Evolutionary conservation across 805 yeast genomes (phyloP), one percentile per base, ranked within the genome.

Genomic region (Candida takata): DNA sequence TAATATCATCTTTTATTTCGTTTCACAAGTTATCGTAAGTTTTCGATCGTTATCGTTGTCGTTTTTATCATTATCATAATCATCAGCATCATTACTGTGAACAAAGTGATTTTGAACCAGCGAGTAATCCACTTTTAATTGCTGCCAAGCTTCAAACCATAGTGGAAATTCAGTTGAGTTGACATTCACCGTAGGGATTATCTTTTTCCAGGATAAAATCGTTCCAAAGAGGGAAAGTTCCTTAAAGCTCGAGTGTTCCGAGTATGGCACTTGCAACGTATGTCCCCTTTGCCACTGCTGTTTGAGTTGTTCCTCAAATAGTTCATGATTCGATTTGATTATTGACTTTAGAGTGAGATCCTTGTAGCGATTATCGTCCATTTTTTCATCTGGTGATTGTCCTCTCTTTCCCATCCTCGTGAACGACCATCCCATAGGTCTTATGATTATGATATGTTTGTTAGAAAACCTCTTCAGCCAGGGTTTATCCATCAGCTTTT

Each of bases 401-500:
- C n/a, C 9, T n/a, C 23, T 37, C 24, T 17, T 41, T 10, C 24
- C 29, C 24, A 37, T 38, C 16, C 57, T 55, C 12, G 64, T 51
- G 54, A 72, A 81, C 2, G 86, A 69, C 97, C 97, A 92, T 0
- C 97, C 97, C 0, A 97, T 87, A 0, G 97, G 97, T 34, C 75
- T 65, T 24, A 84, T 64, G 0, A 84, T 95, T n/a, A 83, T 65
- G 28, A 85, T 68, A 19, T 45, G 43, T 20, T 38, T 41, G 28
- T 36, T 37, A 9, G 39, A 32, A 19, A 38, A 45, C 28, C 41
- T 49, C 61, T 63, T 47, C 42, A 37, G 44, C 43, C 35, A 58
- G 40, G 31, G 51, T 43, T 34, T 34, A 29, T 69, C 55, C 37
- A 66, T 58, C 23, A 77, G 58, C 19, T 79, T 74, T 3, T 70